Percentiles rank a stretch among this genome's conserved stretches.
Evolutionary conservation across 1,284 basidiomycete species (phyloP).

Genomic region (Heterobasidion occidentale): DNA sequence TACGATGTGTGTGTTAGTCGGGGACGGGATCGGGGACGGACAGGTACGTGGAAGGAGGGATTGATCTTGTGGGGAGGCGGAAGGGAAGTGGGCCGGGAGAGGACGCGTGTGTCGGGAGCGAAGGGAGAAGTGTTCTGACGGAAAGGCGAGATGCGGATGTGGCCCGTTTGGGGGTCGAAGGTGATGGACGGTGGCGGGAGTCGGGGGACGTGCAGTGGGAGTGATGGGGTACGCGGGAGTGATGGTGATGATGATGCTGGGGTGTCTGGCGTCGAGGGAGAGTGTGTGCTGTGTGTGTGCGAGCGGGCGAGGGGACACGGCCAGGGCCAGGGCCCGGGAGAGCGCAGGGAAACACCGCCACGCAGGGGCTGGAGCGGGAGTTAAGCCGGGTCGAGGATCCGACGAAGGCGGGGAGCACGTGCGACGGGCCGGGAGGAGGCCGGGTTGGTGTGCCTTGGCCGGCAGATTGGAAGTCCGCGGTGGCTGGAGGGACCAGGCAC

Average conservation of each 20-base stretch:
- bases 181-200: background rate
- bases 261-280: background rate
- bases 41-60: background rate
- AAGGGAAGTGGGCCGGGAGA: background rate
- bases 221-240: background rate
- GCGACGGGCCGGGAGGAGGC: background rate
- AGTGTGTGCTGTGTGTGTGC: background rate
- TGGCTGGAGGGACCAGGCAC: constrained; percentile 1
- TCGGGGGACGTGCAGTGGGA: background rate
- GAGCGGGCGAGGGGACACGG: background rate
- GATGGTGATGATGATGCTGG: background rate
- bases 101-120: background rate
- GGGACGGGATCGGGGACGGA: background rate
- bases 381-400: background rate
- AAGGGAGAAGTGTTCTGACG: no score
- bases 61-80: background rate
- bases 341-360: background rate
- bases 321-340: background rate
- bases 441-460: constrained; percentile 1
- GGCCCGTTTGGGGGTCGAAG: background rate
- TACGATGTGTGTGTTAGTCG: no score
- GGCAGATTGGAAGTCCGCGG: background rate
- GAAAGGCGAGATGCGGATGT: background rate
- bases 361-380: background rate
- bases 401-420: background rate